Evolutionary conservation across 495 filamentous ascomycete genomes (phyloP), one percentile per base, ranked within the genome.

Genomic region (Bacidia gigantensis): DNA sequence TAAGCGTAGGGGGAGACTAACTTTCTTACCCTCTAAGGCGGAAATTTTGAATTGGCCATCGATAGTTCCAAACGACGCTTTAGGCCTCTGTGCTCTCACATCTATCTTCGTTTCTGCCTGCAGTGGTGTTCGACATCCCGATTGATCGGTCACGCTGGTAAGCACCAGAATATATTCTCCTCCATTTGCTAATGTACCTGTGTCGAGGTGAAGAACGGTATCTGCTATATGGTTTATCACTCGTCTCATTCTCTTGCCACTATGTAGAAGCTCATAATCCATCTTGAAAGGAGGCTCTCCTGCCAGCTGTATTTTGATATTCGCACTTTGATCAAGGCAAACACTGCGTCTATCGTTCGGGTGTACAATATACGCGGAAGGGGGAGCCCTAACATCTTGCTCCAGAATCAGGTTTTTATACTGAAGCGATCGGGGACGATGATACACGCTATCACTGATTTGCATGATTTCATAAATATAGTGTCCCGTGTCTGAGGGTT

Each of bases 181-280:
- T 47, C 92, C 92, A 53, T 79, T 78, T 2, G 70, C 70, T 25
- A 98, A 67, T 24, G 76, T 72, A 2, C 82, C 73, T 0, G 89
- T 97, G 24, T 73, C 72, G 60, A 98, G 88, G 22, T 72, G 81
- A 51, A 80, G 79, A 17, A 72, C 58, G 20, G 73, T 65, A 11
- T 67, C 70, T 12, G 79, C 69, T 40, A 93, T 83, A 43, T 69
- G 75, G 7, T 78, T 69, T n/a, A 79, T 70, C 21, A 74, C 75
- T 54, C 82, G 71, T 44, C 84, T 82, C 22, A 74, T 79, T 47
- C 87, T 77, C 68, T 85, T 94, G 29, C 89, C 88, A 54, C 84
- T 81, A 62, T 97, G 85, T n/a, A 95, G 75, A 25, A 97, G 68
- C 62, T 97, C 92, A 68, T 95, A 98, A 58, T 95, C 87, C 7